phyloP scores from a whole-genome alignment of 2,329 filamentous ascomycete genomes.

The Anthostomella pinea region DNA sequence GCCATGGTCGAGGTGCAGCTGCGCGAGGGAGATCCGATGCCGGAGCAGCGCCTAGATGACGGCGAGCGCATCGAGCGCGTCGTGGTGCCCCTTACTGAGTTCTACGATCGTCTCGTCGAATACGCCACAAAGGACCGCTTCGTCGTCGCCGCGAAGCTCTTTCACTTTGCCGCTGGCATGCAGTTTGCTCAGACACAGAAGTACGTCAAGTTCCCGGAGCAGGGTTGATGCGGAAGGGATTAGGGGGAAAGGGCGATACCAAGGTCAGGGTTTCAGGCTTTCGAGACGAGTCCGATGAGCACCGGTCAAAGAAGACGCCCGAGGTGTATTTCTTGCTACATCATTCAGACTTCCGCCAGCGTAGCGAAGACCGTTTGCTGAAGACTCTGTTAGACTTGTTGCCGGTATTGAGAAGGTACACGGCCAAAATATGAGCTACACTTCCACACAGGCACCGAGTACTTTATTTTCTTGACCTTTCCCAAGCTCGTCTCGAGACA shows the following conservation, averaged over 20 bases:
- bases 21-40: constrained; percentile 45
- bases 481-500: too few relatives aligned
- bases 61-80: constrained; percentile 62
- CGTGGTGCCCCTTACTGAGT: constrained; percentile 52
- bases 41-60: constrained; percentile 58
- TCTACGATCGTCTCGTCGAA: constrained; percentile 53
- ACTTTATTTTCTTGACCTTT: too few relatives aligned
- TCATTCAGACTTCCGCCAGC: too few relatives aligned
- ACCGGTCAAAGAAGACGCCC: too few relatives aligned
- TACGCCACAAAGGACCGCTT: constrained; percentile 46
- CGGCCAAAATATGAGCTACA: too few relatives aligned
- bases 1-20: constrained; percentile 57
- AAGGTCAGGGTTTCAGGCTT: too few relatives aligned
- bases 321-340: too few relatives aligned
- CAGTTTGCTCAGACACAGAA: constrained; percentile 42
- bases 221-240: background rate
- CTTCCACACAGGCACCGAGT: too few relatives aligned
- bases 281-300: too few relatives aligned
- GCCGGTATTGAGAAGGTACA: too few relatives aligned
- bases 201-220: constrained; percentile 16
- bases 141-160: constrained; percentile 54
- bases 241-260: background rate
- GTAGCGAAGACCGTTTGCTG: too few relatives aligned
- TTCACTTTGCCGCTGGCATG: constrained; percentile 59
- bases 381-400: too few relatives aligned